Evolutionary conservation across 1,139 yeast species (phyloP).

Genomic region (Lodderomyces margitis): DNA sequence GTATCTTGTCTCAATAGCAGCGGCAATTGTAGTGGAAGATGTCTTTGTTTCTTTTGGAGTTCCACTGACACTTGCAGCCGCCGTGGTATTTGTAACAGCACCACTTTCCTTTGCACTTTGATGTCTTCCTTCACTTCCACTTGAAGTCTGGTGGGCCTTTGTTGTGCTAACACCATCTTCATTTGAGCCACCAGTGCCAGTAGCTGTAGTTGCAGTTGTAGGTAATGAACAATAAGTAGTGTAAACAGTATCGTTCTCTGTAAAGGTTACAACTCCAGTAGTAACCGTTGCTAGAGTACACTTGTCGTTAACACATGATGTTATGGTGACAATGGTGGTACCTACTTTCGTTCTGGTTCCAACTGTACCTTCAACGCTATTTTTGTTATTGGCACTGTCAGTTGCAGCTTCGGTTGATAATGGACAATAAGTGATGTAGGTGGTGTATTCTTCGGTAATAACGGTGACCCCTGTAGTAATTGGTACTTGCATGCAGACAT

Average conservation of each 20-base stretch:
- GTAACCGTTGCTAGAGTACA: constrained; percentile 31
- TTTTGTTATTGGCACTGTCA: background rate
- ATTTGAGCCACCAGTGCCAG: background rate
- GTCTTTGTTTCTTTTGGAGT: no score
- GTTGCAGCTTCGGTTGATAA: constrained; percentile 11
- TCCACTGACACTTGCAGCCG: no score
- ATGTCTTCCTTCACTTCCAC: no score
- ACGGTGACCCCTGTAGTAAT: constrained; percentile 33
- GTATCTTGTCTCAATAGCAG: no score
- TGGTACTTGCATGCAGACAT: constrained; percentile 31
- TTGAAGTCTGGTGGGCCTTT: no score
- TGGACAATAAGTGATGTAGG: constrained; percentile 36
- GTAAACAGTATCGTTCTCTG: constrained; percentile 18
- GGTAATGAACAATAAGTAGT: constrained; percentile 14
- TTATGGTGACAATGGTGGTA: constrained; percentile 43
- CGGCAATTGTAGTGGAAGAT: no score
- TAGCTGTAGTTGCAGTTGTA: constrained; percentile 7
- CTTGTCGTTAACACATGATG: constrained; percentile 40
- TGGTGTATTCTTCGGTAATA: constrained; percentile 25
- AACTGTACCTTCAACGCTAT: constrained; percentile 13
- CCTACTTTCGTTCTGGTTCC: constrained; percentile 30
- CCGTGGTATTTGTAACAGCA: no score
- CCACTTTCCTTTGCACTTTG: no score
- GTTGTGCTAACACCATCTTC: no score
- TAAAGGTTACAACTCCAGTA: constrained; percentile 37